A percentile compares a stretch with the other conserved stretches of the same genome.
phyloP scores from a whole-genome alignment of 176 grass and related monocot genomes.

The Oryza coarctata region DNA sequence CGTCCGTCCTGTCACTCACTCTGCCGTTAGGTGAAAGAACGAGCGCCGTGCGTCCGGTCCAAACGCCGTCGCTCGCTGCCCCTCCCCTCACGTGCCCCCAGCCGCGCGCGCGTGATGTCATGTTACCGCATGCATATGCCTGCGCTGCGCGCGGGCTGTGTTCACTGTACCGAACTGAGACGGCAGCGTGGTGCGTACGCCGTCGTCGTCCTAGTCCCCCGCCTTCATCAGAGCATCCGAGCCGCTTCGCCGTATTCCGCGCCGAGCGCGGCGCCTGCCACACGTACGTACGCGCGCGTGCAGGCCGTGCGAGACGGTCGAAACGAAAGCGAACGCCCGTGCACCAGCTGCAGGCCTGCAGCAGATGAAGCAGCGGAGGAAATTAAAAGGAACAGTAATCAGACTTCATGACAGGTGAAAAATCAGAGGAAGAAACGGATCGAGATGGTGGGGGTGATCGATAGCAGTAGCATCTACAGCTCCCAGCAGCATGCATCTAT shows the following conservation, averaged over 20 bases:
- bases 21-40: not conserved
- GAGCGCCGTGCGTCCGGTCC: not conserved
- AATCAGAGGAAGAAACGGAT: not conserved
- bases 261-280: slow-evolving; percentile 33
- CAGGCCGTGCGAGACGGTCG: not conserved
- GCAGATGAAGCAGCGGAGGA: not conserved
- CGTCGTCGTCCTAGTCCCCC: not conserved
- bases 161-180: not conserved
- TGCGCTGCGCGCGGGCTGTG: not conserved
- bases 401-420: not conserved
- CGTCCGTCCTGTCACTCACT: not conserved
- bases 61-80: not conserved
- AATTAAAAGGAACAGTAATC: not conserved
- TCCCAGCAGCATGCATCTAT: not conserved
- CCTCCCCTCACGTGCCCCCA: slow-evolving; percentile 29
- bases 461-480: not conserved
- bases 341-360: not conserved
- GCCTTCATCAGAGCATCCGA: not conserved
- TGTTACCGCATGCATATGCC: not conserved
- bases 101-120: slow-evolving; percentile 14
- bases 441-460: not conserved
- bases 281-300: not conserved
- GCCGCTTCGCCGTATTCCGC: slow-evolving; percentile 15
- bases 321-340: not conserved
- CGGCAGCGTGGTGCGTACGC: not conserved